Percentiles rank a stretch among this genome's conserved stretches.
Evolutionary conservation across 169 alveolate genomes (phyloP).

Genomic region (Amoebophrya sp.): DNA sequence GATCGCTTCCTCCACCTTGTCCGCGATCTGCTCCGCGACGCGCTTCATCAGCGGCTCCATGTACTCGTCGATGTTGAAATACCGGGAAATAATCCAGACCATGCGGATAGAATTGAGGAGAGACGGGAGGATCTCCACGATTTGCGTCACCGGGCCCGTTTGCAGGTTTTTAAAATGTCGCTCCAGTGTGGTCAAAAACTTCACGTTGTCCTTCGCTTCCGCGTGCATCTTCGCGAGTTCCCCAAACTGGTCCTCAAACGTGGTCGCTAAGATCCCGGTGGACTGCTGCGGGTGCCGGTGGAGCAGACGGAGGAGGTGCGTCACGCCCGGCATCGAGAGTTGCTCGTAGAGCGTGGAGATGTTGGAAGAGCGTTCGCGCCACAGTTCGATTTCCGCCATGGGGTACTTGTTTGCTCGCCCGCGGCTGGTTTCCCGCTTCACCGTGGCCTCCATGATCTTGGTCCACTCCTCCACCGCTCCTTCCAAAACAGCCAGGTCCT

Average conservation of each 20-base stretch:
- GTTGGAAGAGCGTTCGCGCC: conserved; percentile 52
- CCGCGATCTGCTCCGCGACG: conserved; percentile 56
- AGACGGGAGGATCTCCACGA: conserved; percentile 47
- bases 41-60: conserved; percentile 56
- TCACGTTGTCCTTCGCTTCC: conserved; percentile 80
- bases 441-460: conserved; percentile 42
- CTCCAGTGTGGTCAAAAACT: conserved; percentile 81
- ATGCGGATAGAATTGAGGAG: conserved; percentile 47
- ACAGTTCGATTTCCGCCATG: conserved; percentile 52
- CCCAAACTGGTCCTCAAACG: conserved; percentile 41
- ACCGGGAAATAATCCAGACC: conserved; percentile 59
- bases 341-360: conserved; percentile 57
- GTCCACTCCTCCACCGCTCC: conserved; percentile 40
- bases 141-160: conserved; percentile 49
- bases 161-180: conserved; percentile 53
- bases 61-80: conserved; percentile 57
- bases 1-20: conserved; percentile 39
- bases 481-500: conserved; percentile 1
- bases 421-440: conserved; percentile 18
- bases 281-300: neutral
- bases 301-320: neutral
- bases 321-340: conserved; percentile 50
- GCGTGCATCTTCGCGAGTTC: conserved; percentile 72
- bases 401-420: conserved; percentile 40
- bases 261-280: neutral